These are phyloP conservation scores for Colletotrichum tofieldiae DNA, from an alignment of 2,329 filamentous ascomycete genomes.

Conservation along the genomic window DNA sequence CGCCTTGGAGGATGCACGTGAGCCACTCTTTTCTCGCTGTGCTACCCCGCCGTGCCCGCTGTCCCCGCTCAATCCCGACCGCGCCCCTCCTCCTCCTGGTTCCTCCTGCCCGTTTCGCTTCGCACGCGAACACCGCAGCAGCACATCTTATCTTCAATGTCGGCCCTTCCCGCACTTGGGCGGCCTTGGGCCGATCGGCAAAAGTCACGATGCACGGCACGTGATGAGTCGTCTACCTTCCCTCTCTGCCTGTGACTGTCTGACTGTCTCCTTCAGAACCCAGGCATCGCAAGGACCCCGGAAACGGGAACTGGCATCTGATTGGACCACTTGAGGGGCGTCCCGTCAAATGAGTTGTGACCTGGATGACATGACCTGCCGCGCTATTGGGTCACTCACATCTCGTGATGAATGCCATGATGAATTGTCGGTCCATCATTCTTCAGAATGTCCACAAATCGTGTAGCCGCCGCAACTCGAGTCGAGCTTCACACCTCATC, in stretches of 20 bases:
- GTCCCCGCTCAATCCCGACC: constrained; percentile 2
- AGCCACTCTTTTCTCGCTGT: background rate
- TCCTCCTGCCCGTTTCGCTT: background rate
- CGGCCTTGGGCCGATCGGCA: constrained; percentile 8
- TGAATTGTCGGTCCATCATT: background rate
- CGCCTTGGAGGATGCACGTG: constrained; percentile 15
- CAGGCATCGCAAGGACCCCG: no score
- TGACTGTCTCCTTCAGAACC: background rate
- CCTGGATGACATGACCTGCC: background rate
- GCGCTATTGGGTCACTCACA: background rate
- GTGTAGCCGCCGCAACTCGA: background rate
- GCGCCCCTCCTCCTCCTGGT: background rate
- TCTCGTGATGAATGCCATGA: background rate
- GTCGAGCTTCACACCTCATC: background rate
- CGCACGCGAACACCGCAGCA: background rate
- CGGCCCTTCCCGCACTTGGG: background rate
- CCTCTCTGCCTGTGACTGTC: background rate
- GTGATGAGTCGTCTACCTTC: background rate
- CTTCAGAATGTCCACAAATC: background rate
- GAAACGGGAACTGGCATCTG: no score
- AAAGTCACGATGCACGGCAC: background rate
- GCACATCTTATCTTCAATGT: background rate
- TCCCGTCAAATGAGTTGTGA: background rate
- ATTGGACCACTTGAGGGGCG: background rate
- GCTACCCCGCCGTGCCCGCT: constrained; percentile 19